Conservation (phyloP, 2,329 filamentous ascomycete genomes). For the Aspergillus sp. region DNA sequence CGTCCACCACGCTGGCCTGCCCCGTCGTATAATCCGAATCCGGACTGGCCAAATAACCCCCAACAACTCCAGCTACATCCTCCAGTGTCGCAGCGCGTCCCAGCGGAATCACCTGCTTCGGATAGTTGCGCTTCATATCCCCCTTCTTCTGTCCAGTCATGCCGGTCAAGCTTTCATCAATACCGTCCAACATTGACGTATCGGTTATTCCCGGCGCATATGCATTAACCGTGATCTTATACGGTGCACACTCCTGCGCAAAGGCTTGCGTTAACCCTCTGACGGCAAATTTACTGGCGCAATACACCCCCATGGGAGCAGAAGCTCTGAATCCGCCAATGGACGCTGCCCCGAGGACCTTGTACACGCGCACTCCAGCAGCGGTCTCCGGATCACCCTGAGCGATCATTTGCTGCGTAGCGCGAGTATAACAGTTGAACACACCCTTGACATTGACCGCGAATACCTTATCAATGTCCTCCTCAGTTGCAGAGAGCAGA, state of each 20-base stretch:
- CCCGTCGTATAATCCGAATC: conserved; percentile 61
- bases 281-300: conserved; percentile 60
- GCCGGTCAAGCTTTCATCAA: conserved; percentile 55
- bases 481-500: conserved; percentile 50
- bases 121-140: conserved; percentile 51
- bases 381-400: conserved; percentile 43
- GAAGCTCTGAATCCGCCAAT: conserved; percentile 58
- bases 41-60: conserved; percentile 51
- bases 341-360: conserved; percentile 48
- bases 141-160: conserved; percentile 46
- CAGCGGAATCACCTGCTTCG: conserved; percentile 49
- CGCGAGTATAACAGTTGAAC: conserved; percentile 58
- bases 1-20: conserved; percentile 58
- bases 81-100: conserved; percentile 54
- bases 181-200: conserved; percentile 62
- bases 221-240: conserved; percentile 60
- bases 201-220: conserved; percentile 64
- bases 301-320: conserved; percentile 55
- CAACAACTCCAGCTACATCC: conserved; percentile 58
- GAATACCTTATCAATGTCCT: conserved; percentile 55
- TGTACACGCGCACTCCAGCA: conserved; percentile 27
- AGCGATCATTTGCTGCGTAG: conserved; percentile 58
- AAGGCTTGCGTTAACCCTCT: conserved; percentile 60
- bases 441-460: conserved; percentile 60
- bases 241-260: conserved; percentile 57